These are phyloP conservation scores for Stachybotrys echinatus DNA, from an alignment of 2,329 filamentous ascomycete genomes.

Conservation along the genomic window DNA sequence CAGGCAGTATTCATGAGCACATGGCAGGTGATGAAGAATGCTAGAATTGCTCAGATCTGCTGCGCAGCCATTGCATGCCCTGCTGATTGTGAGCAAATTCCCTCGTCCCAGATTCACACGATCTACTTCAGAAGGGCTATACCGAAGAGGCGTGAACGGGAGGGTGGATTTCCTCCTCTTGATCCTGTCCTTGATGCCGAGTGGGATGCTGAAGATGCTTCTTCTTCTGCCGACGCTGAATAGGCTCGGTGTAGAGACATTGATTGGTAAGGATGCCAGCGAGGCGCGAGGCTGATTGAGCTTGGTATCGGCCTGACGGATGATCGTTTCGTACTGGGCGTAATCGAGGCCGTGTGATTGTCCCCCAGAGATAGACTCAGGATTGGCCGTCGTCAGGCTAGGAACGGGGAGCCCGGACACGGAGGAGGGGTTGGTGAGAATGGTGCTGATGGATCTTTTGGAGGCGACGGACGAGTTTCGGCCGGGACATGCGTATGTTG, in stretches of 20 bases:
- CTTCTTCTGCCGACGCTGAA: slow-evolving; percentile 39
- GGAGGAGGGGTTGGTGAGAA: slow-evolving; percentile 38
- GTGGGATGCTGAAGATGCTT: slow-evolving; percentile 39
- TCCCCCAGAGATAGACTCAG: slow-evolving; percentile 5
- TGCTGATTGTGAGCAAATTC: slow-evolving; percentile 16
- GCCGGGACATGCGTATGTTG: slow-evolving; percentile 31
- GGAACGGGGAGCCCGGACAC: slow-evolving; percentile 21
- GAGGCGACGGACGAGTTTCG: slow-evolving; percentile 41
- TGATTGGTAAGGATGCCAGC: slow-evolving; percentile 23
- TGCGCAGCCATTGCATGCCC: slow-evolving; percentile 53
- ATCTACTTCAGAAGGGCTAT: slow-evolving; percentile 8
- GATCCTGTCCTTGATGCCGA: slow-evolving; percentile 37
- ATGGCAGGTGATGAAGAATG: slow-evolving; percentile 45
- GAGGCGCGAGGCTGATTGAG: slow-evolving; percentile 36
- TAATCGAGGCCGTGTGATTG: slow-evolving; percentile 1
- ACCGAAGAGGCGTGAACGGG: slow-evolving; percentile 26
- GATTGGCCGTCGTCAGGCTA: slow-evolving; percentile 16
- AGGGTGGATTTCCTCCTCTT: slow-evolving; percentile 32
- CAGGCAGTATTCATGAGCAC: slow-evolving; percentile 53
- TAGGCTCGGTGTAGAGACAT: slow-evolving; percentile 30
- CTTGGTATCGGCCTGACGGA: slow-evolving; percentile 37
- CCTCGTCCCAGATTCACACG: not conserved
- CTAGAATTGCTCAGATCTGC: slow-evolving; percentile 42
- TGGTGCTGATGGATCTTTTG: slow-evolving; percentile 32
- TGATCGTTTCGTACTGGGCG: slow-evolving; percentile 43